Evolutionary conservation across 768 basidiomycete species (phyloP), one percentile per base, ranked within the genome.

Genomic region (Collybia sordida): DNA sequence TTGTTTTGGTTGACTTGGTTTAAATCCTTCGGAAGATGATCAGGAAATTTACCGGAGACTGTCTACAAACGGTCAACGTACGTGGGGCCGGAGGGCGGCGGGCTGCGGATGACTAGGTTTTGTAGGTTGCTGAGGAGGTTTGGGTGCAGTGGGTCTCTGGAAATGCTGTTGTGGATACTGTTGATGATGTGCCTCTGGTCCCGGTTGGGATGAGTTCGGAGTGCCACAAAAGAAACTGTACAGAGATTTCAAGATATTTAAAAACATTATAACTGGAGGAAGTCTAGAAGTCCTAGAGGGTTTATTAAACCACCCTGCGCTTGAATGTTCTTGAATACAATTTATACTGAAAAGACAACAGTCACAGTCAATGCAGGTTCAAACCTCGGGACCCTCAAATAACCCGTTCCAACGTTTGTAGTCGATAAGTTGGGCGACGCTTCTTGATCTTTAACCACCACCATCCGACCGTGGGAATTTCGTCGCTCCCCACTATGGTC

Each of bases 1-100:
- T 93, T 81, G 53, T 79, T 75, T 57, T 86, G 83, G 64, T 92
- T 90, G 42, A 74, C 53, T 57, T 81, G 78, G 58, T 83, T 82
- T 51, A 68, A 71, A 58, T 85, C 78, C 80, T 79, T 45, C n/a
- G 14, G 23, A 19, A 14, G 14, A 44, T 11, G 11, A 11, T 31
- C 31, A 31, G 9, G 8, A 23, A 14, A 14, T 2, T 49, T 12
- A 27, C 23, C 11, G 15, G 18, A 31, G 37, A 27, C 19, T 9
- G 14, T 22, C 6, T 15, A n/a, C 36, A 27, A 47, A 19, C 22
- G 8, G 17, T 15, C 11, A 47, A 25, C 22, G 18, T 31, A 6
- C 23, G 22, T 24, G 25, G 36, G 36, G 37, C 35, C 40, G 21
- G 17, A 42, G 23, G 42, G 25, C 28, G 38, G 50, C 53, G 45